Evolutionary conservation across 352 stramenopile species (phyloP).

Genomic region (Phytophthora citricola): DNA sequence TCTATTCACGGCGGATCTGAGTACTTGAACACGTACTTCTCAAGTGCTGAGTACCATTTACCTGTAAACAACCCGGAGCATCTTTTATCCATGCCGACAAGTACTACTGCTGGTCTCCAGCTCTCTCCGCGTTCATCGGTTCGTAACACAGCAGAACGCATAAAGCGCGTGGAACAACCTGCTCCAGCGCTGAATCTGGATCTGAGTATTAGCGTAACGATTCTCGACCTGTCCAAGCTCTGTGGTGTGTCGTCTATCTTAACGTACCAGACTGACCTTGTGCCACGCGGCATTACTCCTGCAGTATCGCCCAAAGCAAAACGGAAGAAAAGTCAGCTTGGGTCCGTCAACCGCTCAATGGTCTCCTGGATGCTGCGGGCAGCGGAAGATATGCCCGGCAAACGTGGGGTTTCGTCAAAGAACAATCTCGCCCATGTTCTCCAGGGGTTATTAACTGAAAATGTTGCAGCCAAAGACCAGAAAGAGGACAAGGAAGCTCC

Average conservation of each 20-base stretch:
- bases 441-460: constrained; percentile 42
- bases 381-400: constrained; percentile 41
- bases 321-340: constrained; percentile 26
- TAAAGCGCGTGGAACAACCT: constrained; percentile 61
- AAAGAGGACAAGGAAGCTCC: constrained; percentile 2
- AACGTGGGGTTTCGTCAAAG: constrained; percentile 26
- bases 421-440: constrained; percentile 58
- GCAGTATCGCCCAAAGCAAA: constrained; percentile 25
- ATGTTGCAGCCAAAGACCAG: constrained; percentile 5
- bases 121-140: constrained; percentile 60
- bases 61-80: constrained; percentile 77
- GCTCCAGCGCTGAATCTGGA: constrained; percentile 62
- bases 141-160: constrained; percentile 37
- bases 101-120: constrained; percentile 37
- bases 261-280: constrained; percentile 65
- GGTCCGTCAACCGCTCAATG: constrained; percentile 52
- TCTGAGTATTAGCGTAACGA: constrained; percentile 71
- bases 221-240: constrained; percentile 77
- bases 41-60: constrained; percentile 70
- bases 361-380: constrained; percentile 69
- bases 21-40: constrained; percentile 79
- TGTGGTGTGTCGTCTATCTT: constrained; percentile 80
- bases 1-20: constrained; percentile 74
- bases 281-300: constrained; percentile 19
- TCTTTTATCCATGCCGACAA: constrained; percentile 60